These are phyloP conservation scores for Pelagophyceae sp. DNA, from an alignment of 352 stramenopile species.

Conservation along the genomic window DNA sequence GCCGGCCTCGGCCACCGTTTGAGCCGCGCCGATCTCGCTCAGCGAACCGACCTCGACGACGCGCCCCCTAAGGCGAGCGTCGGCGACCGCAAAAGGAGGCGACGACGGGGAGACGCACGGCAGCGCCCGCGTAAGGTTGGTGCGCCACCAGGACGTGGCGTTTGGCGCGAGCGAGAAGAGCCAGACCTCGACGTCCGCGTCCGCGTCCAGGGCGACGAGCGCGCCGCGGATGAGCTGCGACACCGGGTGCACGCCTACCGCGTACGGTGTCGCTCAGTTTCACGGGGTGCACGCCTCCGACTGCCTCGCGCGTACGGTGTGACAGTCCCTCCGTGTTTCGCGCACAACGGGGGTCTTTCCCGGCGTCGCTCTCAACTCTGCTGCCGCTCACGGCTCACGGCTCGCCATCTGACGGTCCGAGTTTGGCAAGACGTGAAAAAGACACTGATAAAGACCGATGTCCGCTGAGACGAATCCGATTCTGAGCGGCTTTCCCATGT, in stretches of 20 bases:
- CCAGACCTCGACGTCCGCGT: constrained; percentile 43
- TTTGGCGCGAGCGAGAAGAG: constrained; percentile 59
- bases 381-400: too few relatives aligned
- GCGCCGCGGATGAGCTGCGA: constrained; percentile 56
- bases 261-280: too few relatives aligned
- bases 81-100: constrained; percentile 19
- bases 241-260: constrained; percentile 65
- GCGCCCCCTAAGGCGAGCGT: not conserved
- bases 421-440: too few relatives aligned
- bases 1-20: constrained; percentile 44
- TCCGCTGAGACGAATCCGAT: too few relatives aligned
- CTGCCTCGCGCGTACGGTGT: too few relatives aligned
- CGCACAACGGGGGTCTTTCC: too few relatives aligned
- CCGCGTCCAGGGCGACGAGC: constrained; percentile 43
- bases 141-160: constrained; percentile 59
- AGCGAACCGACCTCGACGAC: constrained; percentile 31
- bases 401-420: too few relatives aligned
- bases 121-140: constrained; percentile 67
- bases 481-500: too few relatives aligned
- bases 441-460: too few relatives aligned
- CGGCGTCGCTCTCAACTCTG: too few relatives aligned
- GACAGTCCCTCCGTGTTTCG: too few relatives aligned
- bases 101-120: constrained; percentile 59
- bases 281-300: too few relatives aligned
- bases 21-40: constrained; percentile 36